Conservation (phyloP, 2,329 filamentous ascomycete species). For the Drechmeria coniospora region DNA sequence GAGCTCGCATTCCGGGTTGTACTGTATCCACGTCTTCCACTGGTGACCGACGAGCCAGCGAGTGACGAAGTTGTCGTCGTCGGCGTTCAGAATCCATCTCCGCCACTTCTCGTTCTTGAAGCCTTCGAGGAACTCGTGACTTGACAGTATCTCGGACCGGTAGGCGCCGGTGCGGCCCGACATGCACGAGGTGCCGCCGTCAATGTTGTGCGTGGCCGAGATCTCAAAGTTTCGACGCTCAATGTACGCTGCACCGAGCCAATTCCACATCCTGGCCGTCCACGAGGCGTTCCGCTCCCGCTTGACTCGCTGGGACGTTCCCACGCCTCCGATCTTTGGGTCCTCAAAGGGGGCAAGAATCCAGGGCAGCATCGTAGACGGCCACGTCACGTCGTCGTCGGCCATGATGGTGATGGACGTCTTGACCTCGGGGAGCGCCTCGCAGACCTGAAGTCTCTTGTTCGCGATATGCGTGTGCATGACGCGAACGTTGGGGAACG, state of each 20-base stretch:
- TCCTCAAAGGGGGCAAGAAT: slow-evolving; percentile 87
- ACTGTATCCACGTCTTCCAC: slow-evolving; percentile 93
- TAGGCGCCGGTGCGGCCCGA: slow-evolving; percentile 90
- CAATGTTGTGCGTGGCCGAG: slow-evolving; percentile 85
- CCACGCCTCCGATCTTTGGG: slow-evolving; percentile 69
- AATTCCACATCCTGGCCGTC: slow-evolving; percentile 60
- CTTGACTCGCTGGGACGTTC: slow-evolving; percentile 76
- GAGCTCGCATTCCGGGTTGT: slow-evolving; percentile 78
- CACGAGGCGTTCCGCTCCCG: slow-evolving; percentile 47
- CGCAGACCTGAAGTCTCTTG: slow-evolving; percentile 86
- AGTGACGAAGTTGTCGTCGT: slow-evolving; percentile 97
- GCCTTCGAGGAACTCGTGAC: slow-evolving; percentile 69
- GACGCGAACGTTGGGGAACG: slow-evolving; percentile 50
- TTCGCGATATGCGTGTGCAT: slow-evolving; percentile 75
- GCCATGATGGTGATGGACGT: slow-evolving; percentile 84
- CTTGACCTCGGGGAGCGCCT: slow-evolving; percentile 70
- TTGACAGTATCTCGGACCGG: slow-evolving; percentile 72
- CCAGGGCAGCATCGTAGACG: slow-evolving; percentile 72
- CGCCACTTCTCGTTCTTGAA: slow-evolving; percentile 89
- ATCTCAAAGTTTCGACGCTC: slow-evolving; percentile 94
- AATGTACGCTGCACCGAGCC: slow-evolving; percentile 81
- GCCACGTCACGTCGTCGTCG: slow-evolving; percentile 93
- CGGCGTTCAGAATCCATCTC: slow-evolving; percentile 79
- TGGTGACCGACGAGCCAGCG: slow-evolving; percentile 85
- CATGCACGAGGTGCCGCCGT: slow-evolving; percentile 92